These are phyloP conservation scores for Teratosphaeria pseudoeucalypti DNA, from an alignment of 2,329 filamentous ascomycete genomes.

Conservation along the genomic window DNA sequence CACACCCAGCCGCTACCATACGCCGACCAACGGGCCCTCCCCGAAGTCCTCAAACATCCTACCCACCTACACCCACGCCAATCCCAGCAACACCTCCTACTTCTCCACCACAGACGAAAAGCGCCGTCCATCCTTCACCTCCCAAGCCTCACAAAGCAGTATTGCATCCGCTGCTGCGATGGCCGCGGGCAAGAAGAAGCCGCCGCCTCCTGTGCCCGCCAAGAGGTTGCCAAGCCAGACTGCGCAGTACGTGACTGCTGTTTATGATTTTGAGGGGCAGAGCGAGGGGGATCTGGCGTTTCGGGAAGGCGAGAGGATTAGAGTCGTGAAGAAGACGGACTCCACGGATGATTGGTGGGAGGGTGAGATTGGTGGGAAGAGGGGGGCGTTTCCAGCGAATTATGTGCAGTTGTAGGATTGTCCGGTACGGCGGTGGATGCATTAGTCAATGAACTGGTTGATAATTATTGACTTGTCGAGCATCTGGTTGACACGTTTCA, in stretches of 20 bases:
- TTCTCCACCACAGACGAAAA: conserved; percentile 8
- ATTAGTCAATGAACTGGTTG: background rate
- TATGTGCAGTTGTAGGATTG: conserved; percentile 39
- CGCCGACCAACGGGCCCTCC: conserved; percentile 13
- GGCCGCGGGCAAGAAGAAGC: conserved; percentile 56
- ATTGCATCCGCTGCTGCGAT: conserved; percentile 23
- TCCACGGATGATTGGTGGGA: conserved; percentile 84
- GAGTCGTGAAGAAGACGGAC: conserved; percentile 65
- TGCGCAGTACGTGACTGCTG: conserved; percentile 44
- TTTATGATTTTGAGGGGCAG: conserved; percentile 66
- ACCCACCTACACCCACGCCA: background rate
- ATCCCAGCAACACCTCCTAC: conserved; percentile 14
- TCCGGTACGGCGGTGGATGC: background rate
- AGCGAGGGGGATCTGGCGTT: conserved; percentile 62
- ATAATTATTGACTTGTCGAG: background rate
- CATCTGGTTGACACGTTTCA: background rate
- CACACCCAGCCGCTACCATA: conserved; percentile 25
- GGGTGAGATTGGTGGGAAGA: conserved; percentile 58
- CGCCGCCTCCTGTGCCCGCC: conserved; percentile 59
- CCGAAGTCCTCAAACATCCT: background rate
- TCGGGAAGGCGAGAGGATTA: conserved; percentile 65
- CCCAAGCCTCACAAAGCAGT: conserved; percentile 11
- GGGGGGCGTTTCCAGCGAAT: conserved; percentile 72
- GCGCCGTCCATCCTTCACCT: background rate
- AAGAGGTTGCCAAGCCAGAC: conserved; percentile 41